Conservation (phyloP, 2,329 filamentous ascomycete genomes). For the Trichoderma simmonsii region DNA sequence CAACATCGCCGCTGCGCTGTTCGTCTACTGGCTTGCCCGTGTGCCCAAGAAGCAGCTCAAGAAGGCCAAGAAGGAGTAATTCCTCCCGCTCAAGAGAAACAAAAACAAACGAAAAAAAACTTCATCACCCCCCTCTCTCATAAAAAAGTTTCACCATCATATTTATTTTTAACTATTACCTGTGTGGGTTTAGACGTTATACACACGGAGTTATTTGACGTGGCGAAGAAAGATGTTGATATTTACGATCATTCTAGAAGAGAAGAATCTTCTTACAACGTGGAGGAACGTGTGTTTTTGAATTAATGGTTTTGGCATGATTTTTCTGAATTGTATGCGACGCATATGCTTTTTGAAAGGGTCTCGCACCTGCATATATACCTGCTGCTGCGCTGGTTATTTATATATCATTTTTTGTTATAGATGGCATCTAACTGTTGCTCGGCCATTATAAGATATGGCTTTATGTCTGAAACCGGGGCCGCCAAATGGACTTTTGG, state of each 20-base stretch:
- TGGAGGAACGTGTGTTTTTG: background rate
- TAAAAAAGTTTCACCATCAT: conserved; percentile 9
- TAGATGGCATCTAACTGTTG: conserved; percentile 2
- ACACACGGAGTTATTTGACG: conserved; percentile 8
- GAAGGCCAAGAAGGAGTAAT: conserved; percentile 26
- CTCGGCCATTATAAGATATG: background rate
- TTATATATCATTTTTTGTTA: background rate
- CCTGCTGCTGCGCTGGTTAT: conserved; percentile 12
- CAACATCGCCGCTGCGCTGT: conserved; percentile 54
- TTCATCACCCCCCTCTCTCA: background rate
- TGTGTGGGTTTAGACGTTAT: background rate
- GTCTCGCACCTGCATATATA: conserved; percentile 14
- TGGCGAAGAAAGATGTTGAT: background rate
- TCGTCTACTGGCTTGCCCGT: conserved; percentile 54
- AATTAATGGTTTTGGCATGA: background rate
- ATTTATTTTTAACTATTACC: background rate
- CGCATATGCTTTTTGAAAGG: background rate
- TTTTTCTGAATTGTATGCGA: background rate
- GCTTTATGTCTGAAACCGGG: background rate
- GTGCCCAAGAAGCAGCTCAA: conserved; percentile 47
- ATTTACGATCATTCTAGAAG: background rate
- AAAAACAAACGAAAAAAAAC: background rate
- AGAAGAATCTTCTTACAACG: background rate
- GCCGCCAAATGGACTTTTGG: background rate
- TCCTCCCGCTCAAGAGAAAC: background rate